phyloP scores from a whole-genome alignment of 1,284 basidiomycete genomes.

The Tranzscheliella williamsii region DNA sequence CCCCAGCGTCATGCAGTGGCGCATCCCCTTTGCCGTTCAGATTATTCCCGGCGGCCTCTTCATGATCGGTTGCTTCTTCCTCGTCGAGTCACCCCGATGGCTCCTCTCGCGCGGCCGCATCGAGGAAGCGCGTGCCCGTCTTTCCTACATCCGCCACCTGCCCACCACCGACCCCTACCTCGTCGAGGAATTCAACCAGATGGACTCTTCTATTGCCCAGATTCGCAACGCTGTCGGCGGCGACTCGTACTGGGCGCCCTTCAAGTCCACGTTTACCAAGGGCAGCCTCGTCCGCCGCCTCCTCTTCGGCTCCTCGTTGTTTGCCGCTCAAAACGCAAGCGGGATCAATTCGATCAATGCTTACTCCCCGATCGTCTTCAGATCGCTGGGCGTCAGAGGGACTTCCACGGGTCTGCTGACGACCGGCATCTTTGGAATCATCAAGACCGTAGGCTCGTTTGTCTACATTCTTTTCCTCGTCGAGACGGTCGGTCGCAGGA shows the following conservation, averaged over 20 bases:
- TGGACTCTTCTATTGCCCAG: conserved; percentile 6
- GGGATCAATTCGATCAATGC: conserved; percentile 64
- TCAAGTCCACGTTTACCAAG: conserved; percentile 33
- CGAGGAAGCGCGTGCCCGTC: conserved; percentile 48
- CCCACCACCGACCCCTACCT: conserved; percentile 50
- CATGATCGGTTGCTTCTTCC: conserved; percentile 62
- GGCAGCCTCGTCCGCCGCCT: conserved; percentile 9
- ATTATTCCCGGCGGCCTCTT: conserved; percentile 65
- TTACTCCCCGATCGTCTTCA: conserved; percentile 64
- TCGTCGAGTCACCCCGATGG: conserved; percentile 70
- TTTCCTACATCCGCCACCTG: conserved; percentile 48
- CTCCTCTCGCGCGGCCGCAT: conserved; percentile 65
- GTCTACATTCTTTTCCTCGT: conserved; percentile 67
- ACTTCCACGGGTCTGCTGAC: conserved; percentile 66
- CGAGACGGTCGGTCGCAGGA: conserved; percentile 70
- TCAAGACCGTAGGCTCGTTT: conserved; percentile 74
- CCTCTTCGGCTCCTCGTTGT: conserved; percentile 8
- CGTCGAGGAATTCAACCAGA: conserved; percentile 28
- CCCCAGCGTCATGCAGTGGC: conserved; percentile 62
- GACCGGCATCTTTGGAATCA: conserved; percentile 79
- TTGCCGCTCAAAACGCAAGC: conserved; percentile 21
- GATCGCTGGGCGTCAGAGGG: conserved; percentile 64
- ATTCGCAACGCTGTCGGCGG: conserved; percentile 5
- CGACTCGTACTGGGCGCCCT: conserved; percentile 31
- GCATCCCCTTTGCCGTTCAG: conserved; percentile 66